Conservation (phyloP, 768 basidiomycete genomes). For the Mrakia frigida region DNA sequence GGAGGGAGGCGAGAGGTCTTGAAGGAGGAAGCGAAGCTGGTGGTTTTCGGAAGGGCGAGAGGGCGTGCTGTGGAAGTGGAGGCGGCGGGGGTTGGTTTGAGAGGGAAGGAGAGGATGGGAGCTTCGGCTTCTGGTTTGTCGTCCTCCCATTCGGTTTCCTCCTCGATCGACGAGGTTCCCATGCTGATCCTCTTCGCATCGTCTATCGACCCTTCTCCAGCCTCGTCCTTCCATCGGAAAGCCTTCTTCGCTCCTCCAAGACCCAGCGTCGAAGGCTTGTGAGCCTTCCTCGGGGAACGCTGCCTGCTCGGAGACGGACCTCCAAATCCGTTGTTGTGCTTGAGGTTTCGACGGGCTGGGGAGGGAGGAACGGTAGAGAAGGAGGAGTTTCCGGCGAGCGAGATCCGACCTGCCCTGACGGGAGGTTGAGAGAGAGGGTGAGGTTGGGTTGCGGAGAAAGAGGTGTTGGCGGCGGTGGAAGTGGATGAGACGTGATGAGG, state of each 20-base stretch:
- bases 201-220: slow-evolving; percentile 71
- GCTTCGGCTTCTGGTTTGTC: slow-evolving; percentile 5
- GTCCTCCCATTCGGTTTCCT: slow-evolving; percentile 32
- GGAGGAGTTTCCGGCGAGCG: slow-evolving; percentile 2
- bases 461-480: neutral
- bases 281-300: neutral
- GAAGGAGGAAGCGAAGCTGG: neutral
- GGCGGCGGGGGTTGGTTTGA: neutral
- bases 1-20: slow-evolving; percentile 3
- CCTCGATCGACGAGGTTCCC: neutral
- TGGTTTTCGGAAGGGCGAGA: slow-evolving; percentile 19
- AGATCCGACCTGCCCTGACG: neutral
- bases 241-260: slow-evolving; percentile 54
- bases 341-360: neutral
- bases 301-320: neutral
- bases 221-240: slow-evolving; percentile 84
- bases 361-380: neutral
- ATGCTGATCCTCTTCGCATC: slow-evolving; percentile 45
- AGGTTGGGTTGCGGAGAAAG: neutral
- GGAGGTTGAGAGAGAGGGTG: slow-evolving; percentile 1
- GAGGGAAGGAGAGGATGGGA: neutral
- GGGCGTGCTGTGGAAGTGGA: neutral
- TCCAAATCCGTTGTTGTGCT: neutral
- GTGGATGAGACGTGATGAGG: neutral
- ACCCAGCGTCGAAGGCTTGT: slow-evolving; percentile 10